Conservation (phyloP, 176 grass and related monocot species). For the Avena insularis region DNA sequence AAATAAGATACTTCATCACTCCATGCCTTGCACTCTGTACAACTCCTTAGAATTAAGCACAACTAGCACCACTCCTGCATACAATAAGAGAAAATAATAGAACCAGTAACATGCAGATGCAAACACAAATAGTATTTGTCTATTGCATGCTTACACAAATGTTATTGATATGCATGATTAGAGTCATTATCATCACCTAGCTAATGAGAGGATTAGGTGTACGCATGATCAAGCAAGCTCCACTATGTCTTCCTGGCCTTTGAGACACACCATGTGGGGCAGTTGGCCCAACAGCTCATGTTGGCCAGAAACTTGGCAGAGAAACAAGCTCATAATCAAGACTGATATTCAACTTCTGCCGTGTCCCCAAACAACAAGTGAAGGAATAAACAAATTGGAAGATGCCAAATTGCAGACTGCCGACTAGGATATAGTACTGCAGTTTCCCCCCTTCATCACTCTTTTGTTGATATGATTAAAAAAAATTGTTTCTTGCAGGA, state of each 20-base stretch:
- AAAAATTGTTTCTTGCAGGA: not conserved
- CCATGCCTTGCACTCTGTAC: not conserved
- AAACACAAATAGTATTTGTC: not conserved
- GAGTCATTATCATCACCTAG: not conserved
- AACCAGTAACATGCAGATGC: slow-evolving; percentile 1
- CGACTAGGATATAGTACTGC: too few relatives aligned
- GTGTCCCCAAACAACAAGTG: not conserved
- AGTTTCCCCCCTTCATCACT: not conserved
- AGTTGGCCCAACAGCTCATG: slow-evolving; percentile 26
- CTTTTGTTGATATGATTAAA: not conserved
- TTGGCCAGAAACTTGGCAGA: slow-evolving; percentile 14
- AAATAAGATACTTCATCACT: slow-evolving; percentile 11
- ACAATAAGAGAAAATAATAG: not conserved
- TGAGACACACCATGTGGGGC: slow-evolving; percentile 26
- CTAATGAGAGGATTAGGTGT: slow-evolving; percentile 1
- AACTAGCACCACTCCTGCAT: slow-evolving; percentile 1
- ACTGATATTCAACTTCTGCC: not conserved
- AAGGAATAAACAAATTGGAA: not conserved
- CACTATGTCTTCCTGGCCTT: not conserved
- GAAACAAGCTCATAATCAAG: not conserved
- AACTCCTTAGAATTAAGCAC: not conserved
- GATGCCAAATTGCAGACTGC: not conserved
- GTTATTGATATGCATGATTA: not conserved
- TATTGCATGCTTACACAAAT: not conserved
- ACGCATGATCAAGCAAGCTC: slow-evolving; percentile 15